These are phyloP conservation scores for Amauroascus verrucosus DNA, from an alignment of 2,329 filamentous ascomycete species.

Conservation along the genomic window DNA sequence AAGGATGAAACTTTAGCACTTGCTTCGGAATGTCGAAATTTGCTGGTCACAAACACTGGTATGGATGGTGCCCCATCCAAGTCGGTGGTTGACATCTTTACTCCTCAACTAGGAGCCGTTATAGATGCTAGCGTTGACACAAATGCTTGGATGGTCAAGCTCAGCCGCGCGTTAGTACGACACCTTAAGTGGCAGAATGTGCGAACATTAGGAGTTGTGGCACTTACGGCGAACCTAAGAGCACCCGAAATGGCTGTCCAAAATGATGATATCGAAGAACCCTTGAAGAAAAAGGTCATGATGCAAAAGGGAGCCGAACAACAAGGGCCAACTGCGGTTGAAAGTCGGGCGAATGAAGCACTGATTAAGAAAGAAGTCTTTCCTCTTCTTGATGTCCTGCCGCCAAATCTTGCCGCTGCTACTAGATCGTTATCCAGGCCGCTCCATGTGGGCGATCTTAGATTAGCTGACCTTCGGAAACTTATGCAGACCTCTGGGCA, in stretches of 20 bases:
- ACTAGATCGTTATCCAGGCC: conserved; percentile 71
- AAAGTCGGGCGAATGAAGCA: conserved; percentile 17
- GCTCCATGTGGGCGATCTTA: conserved; percentile 85
- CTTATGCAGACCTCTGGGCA: conserved; percentile 75
- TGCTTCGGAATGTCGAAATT: conserved; percentile 66
- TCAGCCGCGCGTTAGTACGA: conserved; percentile 74
- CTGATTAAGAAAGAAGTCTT: conserved; percentile 26
- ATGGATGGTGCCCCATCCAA: conserved; percentile 11
- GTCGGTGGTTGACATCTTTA: conserved; percentile 59
- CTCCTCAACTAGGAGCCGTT: conserved; percentile 59
- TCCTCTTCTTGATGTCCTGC: conserved; percentile 51
- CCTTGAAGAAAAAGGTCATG: conserved; percentile 45
- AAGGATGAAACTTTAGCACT: conserved; percentile 67
- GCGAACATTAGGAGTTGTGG: conserved; percentile 77
- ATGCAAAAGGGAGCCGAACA: conserved; percentile 39
- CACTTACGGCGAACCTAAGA: conserved; percentile 67
- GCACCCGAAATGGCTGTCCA: conserved; percentile 32
- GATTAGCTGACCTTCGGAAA: conserved; percentile 75
- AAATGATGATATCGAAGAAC: conserved; percentile 22
- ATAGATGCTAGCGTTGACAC: conserved; percentile 94
- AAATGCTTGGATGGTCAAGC: conserved; percentile 90
- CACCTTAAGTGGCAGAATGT: conserved; percentile 92
- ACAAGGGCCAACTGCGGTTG: conserved; percentile 20
- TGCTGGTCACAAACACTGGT: conserved; percentile 42
- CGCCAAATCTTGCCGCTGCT: conserved; percentile 55